Evolutionary conservation across 148 eudicot genomes (phyloP).

Genomic region (Polygonum maritimum): DNA sequence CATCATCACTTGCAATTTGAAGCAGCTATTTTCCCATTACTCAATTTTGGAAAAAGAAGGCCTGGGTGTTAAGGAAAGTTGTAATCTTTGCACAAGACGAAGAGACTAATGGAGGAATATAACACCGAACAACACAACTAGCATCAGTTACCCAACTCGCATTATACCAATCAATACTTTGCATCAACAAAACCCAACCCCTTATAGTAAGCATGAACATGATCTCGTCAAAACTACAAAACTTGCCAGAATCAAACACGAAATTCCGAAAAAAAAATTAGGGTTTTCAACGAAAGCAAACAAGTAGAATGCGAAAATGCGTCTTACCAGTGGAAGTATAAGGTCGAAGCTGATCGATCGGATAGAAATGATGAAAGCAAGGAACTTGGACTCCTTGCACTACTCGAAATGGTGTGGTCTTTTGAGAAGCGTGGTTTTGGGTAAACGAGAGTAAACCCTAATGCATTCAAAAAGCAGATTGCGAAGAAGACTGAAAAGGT

Average conservation of each 20-base stretch:
- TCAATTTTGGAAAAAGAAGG: background rate
- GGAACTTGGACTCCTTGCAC: background rate
- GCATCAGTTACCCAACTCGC: too few relatives aligned
- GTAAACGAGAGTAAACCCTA: background rate
- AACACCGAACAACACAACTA: background rate
- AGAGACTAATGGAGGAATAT: background rate
- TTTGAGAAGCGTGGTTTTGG: background rate
- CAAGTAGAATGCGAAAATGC: background rate
- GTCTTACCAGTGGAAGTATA: background rate
- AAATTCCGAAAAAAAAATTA: background rate
- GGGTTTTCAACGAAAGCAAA: background rate
- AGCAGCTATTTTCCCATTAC: background rate
- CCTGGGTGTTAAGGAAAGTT: background rate
- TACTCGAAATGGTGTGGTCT: background rate
- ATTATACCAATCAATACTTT: too few relatives aligned
- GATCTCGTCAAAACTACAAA: background rate
- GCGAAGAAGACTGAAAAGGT: background rate
- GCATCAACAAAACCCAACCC: background rate
- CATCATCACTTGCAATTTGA: too few relatives aligned
- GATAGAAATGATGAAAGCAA: background rate
- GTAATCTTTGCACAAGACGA: background rate
- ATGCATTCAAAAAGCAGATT: background rate
- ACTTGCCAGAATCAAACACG: background rate
- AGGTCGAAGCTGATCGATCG: background rate
- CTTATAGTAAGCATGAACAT: background rate